Base-by-base conservation (phyloP, 345 rosid genomes). In the Populus pruinosa region DNA sequence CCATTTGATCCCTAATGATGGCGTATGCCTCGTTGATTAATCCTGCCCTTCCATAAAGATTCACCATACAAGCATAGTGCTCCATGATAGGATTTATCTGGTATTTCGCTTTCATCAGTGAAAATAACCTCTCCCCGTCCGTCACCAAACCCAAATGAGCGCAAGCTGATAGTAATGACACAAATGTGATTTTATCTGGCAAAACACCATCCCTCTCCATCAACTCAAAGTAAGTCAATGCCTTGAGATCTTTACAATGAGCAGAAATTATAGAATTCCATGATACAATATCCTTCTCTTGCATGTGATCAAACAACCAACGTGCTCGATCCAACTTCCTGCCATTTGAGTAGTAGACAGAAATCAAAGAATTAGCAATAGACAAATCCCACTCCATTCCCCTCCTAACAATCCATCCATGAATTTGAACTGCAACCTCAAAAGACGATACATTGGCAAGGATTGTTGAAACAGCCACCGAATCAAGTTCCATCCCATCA, bases 231-330 rank as follows among this genome's bases (percentile, higher is more conserved):
- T 90, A 92, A 56, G 68, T 35, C 29, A 94, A 78, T 6, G 85
- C 96, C 65, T 85, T 66, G 12, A 55, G 78, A 74, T 82, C 80
- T 83, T 86, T 91, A 21, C 87, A 56, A 68, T 88, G 92, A 82
- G 88, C 91, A 72, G 90, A 87, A 76, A 94, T 89, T 38, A 94
- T 86, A 65, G 96, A 86, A 83, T 94, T 94, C 98, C 98, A 94
- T 10, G 94, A 90, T 27, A 94, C 88, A 0, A 82, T 76, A 79
- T 94, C 97, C 76, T 83, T 86, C 73, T 87, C 92, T 0, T 87
- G 83, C 97, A 93, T 91, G 53, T 84, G 84, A 82, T 83, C 76
- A 69, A 94, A 94, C 76, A 93, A 36, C 84, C 89, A 88, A 41
- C 88, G 69, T 1, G 89, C 90, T 83, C 67, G 85, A 62, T 81